A percentile compares a stretch with the other conserved stretches of the same genome.
phyloP scores from a whole-genome alignment of 2,329 filamentous ascomycete species.

The Xylariaceae sp. region DNA sequence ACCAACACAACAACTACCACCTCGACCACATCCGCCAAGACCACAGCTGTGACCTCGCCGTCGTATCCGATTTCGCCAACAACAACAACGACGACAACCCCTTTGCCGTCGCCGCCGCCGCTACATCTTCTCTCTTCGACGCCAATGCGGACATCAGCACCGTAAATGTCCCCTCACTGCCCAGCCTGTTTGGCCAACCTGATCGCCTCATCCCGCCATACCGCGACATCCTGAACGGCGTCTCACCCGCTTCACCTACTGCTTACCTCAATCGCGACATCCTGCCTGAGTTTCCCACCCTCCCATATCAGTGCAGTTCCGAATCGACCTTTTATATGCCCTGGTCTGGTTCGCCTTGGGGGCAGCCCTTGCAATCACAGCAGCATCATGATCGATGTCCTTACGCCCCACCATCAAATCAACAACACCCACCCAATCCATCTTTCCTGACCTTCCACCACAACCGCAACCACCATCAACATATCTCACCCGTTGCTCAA shows the following conservation, averaged over 20 bases:
- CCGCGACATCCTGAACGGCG: too few relatives aligned
- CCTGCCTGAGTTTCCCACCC: too few relatives aligned
- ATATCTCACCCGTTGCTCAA: too few relatives aligned
- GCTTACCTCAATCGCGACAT: too few relatives aligned
- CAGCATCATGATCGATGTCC: neutral
- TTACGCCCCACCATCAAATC: constrained; percentile 1
- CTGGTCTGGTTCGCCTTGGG: neutral
- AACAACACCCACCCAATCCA: constrained; percentile 6
- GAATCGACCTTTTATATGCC: neutral
- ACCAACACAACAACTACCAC: neutral
- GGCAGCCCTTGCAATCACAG: neutral
- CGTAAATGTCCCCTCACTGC: too few relatives aligned
- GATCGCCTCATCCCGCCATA: neutral
- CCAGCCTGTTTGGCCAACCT: too few relatives aligned
- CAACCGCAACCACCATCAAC: neutral
- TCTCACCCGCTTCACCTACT: neutral
- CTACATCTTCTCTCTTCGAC: too few relatives aligned
- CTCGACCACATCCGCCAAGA: neutral
- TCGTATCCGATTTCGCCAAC: too few relatives aligned
- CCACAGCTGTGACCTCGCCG: neutral
- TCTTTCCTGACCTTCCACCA: constrained; percentile 1
- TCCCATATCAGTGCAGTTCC: neutral
- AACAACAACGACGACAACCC: neutral
- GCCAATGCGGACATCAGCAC: too few relatives aligned
- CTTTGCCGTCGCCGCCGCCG: too few relatives aligned